A percentile compares a stretch with the other conserved stretches of the same genome.
Evolutionary conservation across 2,329 filamentous ascomycete species (phyloP).

Genomic region (Periconia macrospinosa): DNA sequence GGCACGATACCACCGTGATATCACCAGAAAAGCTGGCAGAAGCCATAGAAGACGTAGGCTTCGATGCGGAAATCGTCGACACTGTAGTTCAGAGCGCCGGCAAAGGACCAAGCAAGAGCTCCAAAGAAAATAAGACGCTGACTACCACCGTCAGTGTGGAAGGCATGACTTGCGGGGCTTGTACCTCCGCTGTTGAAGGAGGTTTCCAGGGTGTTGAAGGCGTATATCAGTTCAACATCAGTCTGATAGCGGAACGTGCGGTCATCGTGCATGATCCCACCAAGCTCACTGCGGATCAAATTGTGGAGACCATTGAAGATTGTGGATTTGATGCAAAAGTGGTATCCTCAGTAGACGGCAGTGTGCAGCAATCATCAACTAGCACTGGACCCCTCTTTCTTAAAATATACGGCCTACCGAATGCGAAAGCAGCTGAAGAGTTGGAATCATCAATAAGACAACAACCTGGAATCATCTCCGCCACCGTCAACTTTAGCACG

Average conservation of each 20-base stretch:
- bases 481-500: conserved; percentile 71
- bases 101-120: conserved; percentile 37
- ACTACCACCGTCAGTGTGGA: conserved; percentile 87
- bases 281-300: conserved; percentile 71
- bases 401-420: conserved; percentile 78
- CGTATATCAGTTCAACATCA: conserved; percentile 89
- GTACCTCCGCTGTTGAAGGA: conserved; percentile 85
- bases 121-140: conserved; percentile 52
- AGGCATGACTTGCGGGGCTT: conserved; percentile 97
- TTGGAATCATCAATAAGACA: conserved; percentile 70
- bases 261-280: conserved; percentile 80
- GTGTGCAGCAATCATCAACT: conserved; percentile 54
- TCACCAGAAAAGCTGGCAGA: conserved; percentile 58
- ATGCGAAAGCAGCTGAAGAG: conserved; percentile 69
- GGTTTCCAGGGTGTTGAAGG: conserved; percentile 79
- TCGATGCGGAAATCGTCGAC: conserved; percentile 77
- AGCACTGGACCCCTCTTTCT: conserved; percentile 69
- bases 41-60: conserved; percentile 70
- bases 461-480: conserved; percentile 73
- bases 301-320: conserved; percentile 84
- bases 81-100: conserved; percentile 55
- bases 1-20: conserved; percentile 67
- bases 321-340: conserved; percentile 84
- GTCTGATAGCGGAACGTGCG: conserved; percentile 86
- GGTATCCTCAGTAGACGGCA: conserved; percentile 72